phyloP scores from a whole-genome alignment of 805 yeast genomes.

The Wickerhamomyces kurtzmanii region DNA sequence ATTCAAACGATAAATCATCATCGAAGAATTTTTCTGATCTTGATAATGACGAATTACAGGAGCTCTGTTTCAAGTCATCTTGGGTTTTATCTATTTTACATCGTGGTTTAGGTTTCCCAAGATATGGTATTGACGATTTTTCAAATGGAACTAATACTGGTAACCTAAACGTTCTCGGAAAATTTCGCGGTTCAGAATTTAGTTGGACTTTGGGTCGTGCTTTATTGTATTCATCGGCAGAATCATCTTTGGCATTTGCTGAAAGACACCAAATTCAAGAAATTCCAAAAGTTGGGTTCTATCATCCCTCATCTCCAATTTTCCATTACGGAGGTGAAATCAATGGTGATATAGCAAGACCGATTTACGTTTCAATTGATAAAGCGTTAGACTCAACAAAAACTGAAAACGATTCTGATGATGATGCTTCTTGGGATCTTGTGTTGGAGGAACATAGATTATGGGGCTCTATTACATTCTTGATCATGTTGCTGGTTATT shows the following conservation, averaged over 20 bases:
- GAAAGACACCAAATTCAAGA: conserved; percentile 6
- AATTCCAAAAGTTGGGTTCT: conserved; percentile 29
- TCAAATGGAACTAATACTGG: conserved; percentile 16
- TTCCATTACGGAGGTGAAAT: conserved; percentile 47
- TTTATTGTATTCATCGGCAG: conserved; percentile 49
- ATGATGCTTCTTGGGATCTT: conserved; percentile 30
- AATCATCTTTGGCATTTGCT: conserved; percentile 31
- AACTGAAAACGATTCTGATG: conserved; percentile 17
- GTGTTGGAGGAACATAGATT: conserved; percentile 20
- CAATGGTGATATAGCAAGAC: conserved; percentile 29
- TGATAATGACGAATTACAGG: conserved; percentile 34
- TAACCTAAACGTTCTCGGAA: conserved; percentile 33
- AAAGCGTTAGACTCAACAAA: conserved; percentile 13
- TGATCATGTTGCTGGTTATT: conserved; percentile 18
- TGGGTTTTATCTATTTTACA: conserved; percentile 51
- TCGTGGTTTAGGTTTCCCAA: conserved; percentile 50
- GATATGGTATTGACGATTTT: conserved; percentile 31
- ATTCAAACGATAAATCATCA: conserved; percentile 21
- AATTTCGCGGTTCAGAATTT: conserved; percentile 30
- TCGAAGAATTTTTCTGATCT: conserved; percentile 17
- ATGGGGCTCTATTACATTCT: conserved; percentile 25
- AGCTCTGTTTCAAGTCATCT: conserved; percentile 51
- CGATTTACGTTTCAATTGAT: conserved; percentile 23
- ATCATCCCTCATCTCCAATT: conserved; percentile 35
- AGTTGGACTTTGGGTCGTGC: conserved; percentile 58